phyloP scores from a whole-genome alignment of 2,329 filamentous ascomycete species.

The Acrocalymma vagum region DNA sequence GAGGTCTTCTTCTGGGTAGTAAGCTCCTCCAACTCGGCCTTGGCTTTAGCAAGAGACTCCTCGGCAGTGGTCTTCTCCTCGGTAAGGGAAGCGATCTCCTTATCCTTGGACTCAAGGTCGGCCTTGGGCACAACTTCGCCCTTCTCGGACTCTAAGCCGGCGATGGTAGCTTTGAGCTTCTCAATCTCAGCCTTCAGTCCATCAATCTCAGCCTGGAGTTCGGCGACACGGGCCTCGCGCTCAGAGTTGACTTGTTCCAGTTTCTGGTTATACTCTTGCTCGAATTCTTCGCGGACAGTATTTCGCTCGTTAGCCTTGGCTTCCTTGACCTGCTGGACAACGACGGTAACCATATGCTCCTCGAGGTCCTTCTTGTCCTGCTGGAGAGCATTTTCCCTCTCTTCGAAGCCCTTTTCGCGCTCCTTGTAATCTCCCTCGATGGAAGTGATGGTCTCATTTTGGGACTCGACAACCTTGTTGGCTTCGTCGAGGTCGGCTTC shows the following conservation, averaged over 20 bases:
- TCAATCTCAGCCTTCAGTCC: conserved; percentile 38
- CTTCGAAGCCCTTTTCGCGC: conserved; percentile 38
- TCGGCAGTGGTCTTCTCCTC: conserved; percentile 28
- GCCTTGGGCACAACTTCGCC: conserved; percentile 26
- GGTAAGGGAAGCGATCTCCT: conserved; percentile 32
- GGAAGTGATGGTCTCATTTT: conserved; percentile 37
- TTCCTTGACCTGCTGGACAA: conserved; percentile 51
- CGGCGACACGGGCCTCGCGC: conserved; percentile 28
- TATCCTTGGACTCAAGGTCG: conserved; percentile 39
- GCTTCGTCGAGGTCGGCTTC: conserved; percentile 45
- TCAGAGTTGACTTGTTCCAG: conserved; percentile 26
- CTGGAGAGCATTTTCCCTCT: conserved; percentile 37
- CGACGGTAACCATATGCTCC: conserved; percentile 52
- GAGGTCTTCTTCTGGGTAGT: conserved; percentile 21
- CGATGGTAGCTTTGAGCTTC: conserved; percentile 35
- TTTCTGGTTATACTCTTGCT: conserved; percentile 42
- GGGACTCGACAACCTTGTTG: conserved; percentile 35
- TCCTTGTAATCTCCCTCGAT: conserved; percentile 44
- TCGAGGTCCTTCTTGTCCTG: conserved; percentile 50
- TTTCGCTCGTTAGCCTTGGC: conserved; percentile 47
- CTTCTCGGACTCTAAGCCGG: conserved; percentile 25
- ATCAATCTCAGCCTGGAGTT: conserved; percentile 37
- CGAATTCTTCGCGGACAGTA: conserved; percentile 44
- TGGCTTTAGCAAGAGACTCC: conserved; percentile 24
- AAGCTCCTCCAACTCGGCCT: conserved; percentile 26